Base-by-base conservation (phyloP, 306 rosid species). In the Trichosanthes truncata region DNA sequence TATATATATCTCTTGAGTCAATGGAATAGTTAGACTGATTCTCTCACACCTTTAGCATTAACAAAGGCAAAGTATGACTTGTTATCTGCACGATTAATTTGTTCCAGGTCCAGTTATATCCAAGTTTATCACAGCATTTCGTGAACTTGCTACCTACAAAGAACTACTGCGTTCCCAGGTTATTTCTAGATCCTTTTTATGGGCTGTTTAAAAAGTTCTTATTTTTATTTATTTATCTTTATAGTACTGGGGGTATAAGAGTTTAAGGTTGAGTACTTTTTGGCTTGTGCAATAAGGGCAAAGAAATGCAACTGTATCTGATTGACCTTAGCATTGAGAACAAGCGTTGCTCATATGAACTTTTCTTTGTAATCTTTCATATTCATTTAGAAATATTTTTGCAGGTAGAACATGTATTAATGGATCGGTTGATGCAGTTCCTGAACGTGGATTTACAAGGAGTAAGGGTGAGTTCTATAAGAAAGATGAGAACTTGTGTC, bases 121-220 rank as follows among this genome's bases (percentile, higher is more conserved):
- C 81, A 95, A 89, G 86, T 95, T 93, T 66, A 86, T 90, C 81
- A 72, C 82, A 25, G 81, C 94, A 83, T 80, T 93, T 83, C 97
- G 82, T 53, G 99, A 95, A 83, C 91, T 95, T 80, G 97, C 97
- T 86, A 83, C 94, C 49, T 90, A 90, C 86, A 95, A 95, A 86
- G 99, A 95, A 86, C 96, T 90, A 88, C 96, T 95, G 79, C 97
- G 97, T 78, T 87, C 97, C 80, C 99, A 95, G 89, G 99, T 92
- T 80, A 87, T 91, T 85, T 77, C 79, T 83, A 74, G 46, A 49
- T 51, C 62, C 25, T 49, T 13, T 48, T 31, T 33, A 51, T 31
- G 78, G 62, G 62, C 12, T 49, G 62, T 7, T 74, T 51, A 51
- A 31, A 31, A 48, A 1, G 35, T 17, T 18, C 23, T 15, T 48